Evolutionary conservation across 2,329 filamentous ascomycete species (phyloP).

Genomic region (Pseudogymnoascus sp.): DNA sequence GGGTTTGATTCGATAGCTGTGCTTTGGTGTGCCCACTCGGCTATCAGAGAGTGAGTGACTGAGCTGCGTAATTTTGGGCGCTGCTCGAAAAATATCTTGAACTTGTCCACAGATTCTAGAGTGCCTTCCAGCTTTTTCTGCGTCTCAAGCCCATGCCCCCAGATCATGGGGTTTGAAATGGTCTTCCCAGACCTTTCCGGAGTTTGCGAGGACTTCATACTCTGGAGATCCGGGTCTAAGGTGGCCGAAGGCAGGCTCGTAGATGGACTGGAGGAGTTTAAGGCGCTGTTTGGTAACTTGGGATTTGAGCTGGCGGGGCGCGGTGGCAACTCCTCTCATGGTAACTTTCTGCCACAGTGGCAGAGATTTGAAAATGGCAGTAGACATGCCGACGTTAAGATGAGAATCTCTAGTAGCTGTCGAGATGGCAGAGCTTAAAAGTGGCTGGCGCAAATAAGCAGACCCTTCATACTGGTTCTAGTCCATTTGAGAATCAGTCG

Average conservation of each 20-base stretch:
- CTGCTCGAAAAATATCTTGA: conserved; percentile 4
- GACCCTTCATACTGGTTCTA: background rate
- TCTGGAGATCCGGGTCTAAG: conserved; percentile 11
- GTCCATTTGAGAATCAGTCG: background rate
- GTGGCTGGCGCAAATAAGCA: background rate
- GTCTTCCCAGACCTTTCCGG: conserved; percentile 20
- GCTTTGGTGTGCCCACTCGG: conserved; percentile 20
- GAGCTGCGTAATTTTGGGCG: conserved; percentile 9
- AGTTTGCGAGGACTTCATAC: conserved; percentile 16
- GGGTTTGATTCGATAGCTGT: conserved; percentile 19
- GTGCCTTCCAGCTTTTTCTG: conserved; percentile 8
- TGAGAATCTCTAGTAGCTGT: background rate
- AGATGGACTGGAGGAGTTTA: background rate
- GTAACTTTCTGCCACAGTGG: background rate
- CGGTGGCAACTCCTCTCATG: background rate
- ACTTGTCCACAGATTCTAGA: conserved; percentile 9
- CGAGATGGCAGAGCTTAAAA: background rate
- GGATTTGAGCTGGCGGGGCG: background rate
- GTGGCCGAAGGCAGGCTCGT: background rate
- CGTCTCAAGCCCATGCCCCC: conserved; percentile 9
- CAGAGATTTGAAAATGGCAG: background rate
- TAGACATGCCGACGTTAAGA: background rate
- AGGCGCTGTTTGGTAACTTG: background rate
- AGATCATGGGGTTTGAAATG: conserved; percentile 16
- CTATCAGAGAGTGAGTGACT: conserved; percentile 9